Evolutionary conservation across 768 basidiomycete genomes (phyloP), one percentile per base, ranked within the genome.

Genomic region (Lanmaoa pseudosensibilis): DNA sequence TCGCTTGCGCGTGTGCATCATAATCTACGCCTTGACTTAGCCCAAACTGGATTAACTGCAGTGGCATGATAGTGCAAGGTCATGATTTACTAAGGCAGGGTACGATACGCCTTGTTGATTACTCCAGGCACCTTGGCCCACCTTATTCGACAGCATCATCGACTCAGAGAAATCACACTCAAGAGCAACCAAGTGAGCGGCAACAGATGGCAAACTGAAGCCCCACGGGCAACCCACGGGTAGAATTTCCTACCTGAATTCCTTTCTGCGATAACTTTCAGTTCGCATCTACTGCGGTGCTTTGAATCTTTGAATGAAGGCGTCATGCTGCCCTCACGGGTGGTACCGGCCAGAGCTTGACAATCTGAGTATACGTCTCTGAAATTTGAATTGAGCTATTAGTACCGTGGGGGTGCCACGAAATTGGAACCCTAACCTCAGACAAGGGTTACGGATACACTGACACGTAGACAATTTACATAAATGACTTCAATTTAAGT

Each of bases 381-480:
- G n/a, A n/a, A n/a, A n/a, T n/a, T n/a, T n/a, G n/a, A n/a, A n/a
- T n/a, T n/a, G n/a, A n/a, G n/a, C n/a, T n/a, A n/a, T n/a, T n/a
- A n/a, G n/a, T n/a, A n/a, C n/a, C n/a, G n/a, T n/a, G n/a, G n/a
- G n/a, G n/a, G n/a, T 27, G 27, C 27, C 4, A 27, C 4, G n/a
- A 2, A 21, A 8, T 19, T 12, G 39, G 36, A 65, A 52, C 61
- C 64, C 50, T 62, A 52, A 65, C 65, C 57, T 21, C 57, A 37
- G 36, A 25, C 21, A 39, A 45, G 52, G 68, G 67, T 70, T 68
- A 59, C 27, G 33, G 25, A 23, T 16, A 21, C 2, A 32, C 7
- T 58, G 66, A 70, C 69, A 68, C 67, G 67, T 68, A 57, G 55
- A 34, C 64, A 48, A 8, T 41, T 57, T 23, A 32, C 9, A 5